Base-by-base conservation (phyloP, 768 basidiomycete species). In the Thelephora ganbajun region DNA sequence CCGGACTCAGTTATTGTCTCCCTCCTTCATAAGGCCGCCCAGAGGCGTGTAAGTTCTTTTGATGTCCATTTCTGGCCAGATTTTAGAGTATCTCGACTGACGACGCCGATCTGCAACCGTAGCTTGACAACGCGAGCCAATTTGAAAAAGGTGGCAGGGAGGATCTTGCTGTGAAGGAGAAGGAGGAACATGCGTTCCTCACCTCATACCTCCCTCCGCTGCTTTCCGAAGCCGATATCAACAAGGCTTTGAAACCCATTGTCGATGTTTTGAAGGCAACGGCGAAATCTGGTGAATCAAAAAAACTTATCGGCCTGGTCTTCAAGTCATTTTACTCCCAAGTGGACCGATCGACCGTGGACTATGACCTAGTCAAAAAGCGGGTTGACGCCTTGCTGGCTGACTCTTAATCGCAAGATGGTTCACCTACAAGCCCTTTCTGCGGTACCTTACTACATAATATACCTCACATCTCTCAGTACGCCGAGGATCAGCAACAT, bases 91-190 rank as follows among this genome's bases (percentile, higher is more conserved):
- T 30, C 26, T 4, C 26, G 26, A 26, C 11, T 42, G 34, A 13
- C 44, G 39, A 45, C 37, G 33, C 48, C 26, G 5, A 42, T 41
- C 37, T 47, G 35, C 35, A 30, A 30, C 26, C 23, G 2, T 48
- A 87, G 84, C 65, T 58, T 4, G 82, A 83, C 45, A 73, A 81
- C 37, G 76, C 75, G 16, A 54, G 62, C 7, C 73, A 77, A 54
- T 87, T 75, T 54, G 53, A 54, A 11, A 63, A 71, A 56, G 80
- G 77, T 19, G 67, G 71, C n/a, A 72, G 84, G 39, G 62, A 63
- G 1, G 83, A 86, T 47, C 72, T 86, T 35, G 82, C 80, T 19
- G 69, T 70, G 39, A 79, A 76, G 53, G 82, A 84, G 63, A 57
- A 60, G 5, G 60, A 59, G 23, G 82, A 86, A 65, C 76, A 66